These are phyloP conservation scores for Solanum stenotomum DNA, from an alignment of 257 asterid genomes.

Conservation along the genomic window DNA sequence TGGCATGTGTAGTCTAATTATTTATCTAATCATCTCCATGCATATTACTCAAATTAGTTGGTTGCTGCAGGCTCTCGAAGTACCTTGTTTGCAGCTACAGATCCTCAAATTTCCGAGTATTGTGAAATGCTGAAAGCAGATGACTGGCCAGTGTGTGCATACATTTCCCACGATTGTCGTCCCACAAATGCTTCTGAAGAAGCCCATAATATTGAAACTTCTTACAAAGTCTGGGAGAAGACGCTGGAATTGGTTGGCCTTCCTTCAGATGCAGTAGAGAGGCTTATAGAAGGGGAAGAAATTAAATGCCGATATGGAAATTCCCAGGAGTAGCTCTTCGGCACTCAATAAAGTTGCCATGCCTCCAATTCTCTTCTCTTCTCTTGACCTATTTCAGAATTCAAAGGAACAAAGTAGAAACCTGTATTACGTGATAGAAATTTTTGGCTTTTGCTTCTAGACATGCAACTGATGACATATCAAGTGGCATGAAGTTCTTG, in stretches of 20 bases:
- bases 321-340: not conserved
- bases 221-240: constrained; percentile 75
- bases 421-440: not conserved
- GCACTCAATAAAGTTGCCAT: not conserved
- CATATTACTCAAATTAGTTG: not conserved
- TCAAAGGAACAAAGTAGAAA: not conserved
- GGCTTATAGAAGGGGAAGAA: constrained; percentile 73
- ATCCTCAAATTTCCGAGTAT: constrained; percentile 78
- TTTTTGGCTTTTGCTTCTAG: not conserved
- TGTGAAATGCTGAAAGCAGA: constrained; percentile 83
- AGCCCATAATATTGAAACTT: constrained; percentile 68
- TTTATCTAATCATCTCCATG: not conserved
- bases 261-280: constrained; percentile 78
- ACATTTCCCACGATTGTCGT: constrained; percentile 76
- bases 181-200: constrained; percentile 93
- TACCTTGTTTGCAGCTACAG: constrained; percentile 89
- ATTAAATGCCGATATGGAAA: constrained; percentile 41
- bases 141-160: constrained; percentile 96
- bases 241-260: constrained; percentile 81
- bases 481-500: not conserved
- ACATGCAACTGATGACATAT: not conserved
- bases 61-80: constrained; percentile 80
- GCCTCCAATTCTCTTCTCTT: not conserved
- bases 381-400: not conserved
- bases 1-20: not conserved